Evolutionary conservation across 2,329 filamentous ascomycete genomes (phyloP), one percentile per base, ranked within the genome.

Genomic region (Sclerotiophoma versabilis): DNA sequence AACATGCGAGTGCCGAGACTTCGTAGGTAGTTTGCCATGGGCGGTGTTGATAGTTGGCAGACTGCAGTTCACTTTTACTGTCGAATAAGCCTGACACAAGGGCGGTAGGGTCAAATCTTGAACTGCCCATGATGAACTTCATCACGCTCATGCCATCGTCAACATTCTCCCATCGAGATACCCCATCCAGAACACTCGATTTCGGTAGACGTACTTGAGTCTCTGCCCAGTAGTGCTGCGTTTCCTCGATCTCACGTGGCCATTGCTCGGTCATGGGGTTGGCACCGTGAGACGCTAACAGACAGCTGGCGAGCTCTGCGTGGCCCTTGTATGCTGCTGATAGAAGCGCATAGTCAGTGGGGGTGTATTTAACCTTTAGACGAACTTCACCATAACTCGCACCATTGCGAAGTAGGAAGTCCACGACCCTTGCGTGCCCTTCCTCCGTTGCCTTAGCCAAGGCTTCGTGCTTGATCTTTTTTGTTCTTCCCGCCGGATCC

Each of bases 1-100:
- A 63, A 36, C 62, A 63, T 23, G 59, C 45, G 19, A 64, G 44
- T 7, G 51, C 57, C 1, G 58, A 63, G 11, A 58, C 49, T 41
- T 61, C 60, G 22, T 64, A 64, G 11, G 60, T 64, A 1, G 51
- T 64, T 11, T 61, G 48, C 62, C 62, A 64, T 17, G 62, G 60
- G n/a, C 58, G 49, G 23, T 63, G 10, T 4, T 42, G 30, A 20
- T 58, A 58, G 19, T 55, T 55, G 4, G 56, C 54, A 14, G 46
- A 47, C 19, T 63, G 54, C 9, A 57, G n/a, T 23, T 64, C 62
- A 20, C 62, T 61, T 26, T 55, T 60, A 19, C 48, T 64, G 29
- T 64, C 62, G n/a, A 63, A 64, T 9, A 61, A 46, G 5, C 58
- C 58, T 6, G 60, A 49, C 5, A 63, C 54, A 2, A 57, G 37